Conservation (phyloP, 1,139 yeast species). For the Debaryomyces subglobosus region DNA sequence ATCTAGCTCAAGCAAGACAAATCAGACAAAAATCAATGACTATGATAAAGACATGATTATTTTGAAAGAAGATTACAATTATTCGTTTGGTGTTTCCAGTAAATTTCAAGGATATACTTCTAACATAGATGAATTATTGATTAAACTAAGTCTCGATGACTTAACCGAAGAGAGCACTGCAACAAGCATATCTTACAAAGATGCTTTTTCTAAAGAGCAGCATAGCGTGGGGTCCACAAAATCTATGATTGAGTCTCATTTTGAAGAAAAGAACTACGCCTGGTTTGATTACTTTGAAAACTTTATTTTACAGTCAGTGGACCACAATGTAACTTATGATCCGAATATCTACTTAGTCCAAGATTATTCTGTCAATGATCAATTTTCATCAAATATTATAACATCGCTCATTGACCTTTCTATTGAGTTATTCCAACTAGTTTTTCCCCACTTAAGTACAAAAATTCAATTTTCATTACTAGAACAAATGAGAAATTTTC, state of each 20-base stretch:
- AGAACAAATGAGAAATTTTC: constrained; percentile 71
- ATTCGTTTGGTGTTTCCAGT: constrained; percentile 46
- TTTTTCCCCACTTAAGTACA: constrained; percentile 73
- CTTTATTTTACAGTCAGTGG: constrained; percentile 26
- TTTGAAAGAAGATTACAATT: constrained; percentile 38
- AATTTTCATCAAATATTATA: constrained; percentile 34
- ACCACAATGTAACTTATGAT: constrained; percentile 37
- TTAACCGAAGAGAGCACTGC: constrained; percentile 8
- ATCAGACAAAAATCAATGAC: constrained; percentile 24
- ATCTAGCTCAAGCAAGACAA: constrained; percentile 22
- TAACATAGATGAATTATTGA: constrained; percentile 30
- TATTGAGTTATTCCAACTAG: constrained; percentile 70
- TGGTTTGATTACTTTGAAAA: constrained; percentile 43
- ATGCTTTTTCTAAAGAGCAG: constrained; percentile 17
- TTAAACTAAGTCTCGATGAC: constrained; percentile 15
- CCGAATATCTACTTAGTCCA: constrained; percentile 33
- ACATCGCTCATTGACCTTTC: constrained; percentile 75
- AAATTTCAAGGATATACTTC: constrained; percentile 26
- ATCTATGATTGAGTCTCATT: constrained; percentile 6
- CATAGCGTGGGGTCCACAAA: neutral
- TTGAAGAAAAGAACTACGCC: constrained; percentile 11
- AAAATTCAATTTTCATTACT: constrained; percentile 85
- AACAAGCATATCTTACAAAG: constrained; percentile 15
- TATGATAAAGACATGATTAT: constrained; percentile 24
- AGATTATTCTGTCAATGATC: constrained; percentile 28